Percentiles rank a stretch among this genome's conserved stretches.
Conservation (phyloP, 2,329 filamentous ascomycete species). For the Gaeumannomyces tritici region DNA sequence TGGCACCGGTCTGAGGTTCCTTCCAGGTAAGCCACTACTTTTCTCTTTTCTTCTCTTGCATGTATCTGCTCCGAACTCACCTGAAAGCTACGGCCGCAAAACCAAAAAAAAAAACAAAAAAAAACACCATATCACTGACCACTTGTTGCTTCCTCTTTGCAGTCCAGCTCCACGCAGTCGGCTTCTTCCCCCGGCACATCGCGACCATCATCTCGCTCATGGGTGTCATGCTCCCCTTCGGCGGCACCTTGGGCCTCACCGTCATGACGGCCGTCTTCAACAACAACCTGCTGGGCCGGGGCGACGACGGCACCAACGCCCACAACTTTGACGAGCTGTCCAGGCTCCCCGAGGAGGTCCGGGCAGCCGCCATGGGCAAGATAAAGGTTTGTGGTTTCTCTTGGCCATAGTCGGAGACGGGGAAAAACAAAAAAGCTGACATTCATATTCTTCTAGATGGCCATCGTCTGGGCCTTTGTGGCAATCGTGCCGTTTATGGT, state of each 20-base stretch:
- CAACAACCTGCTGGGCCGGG: constrained; percentile 39
- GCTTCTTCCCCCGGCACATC: constrained; percentile 47
- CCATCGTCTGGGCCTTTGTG: constrained; percentile 58
- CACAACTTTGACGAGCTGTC: constrained; percentile 25
- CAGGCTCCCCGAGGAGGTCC: constrained; percentile 17
- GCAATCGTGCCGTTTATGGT: constrained; percentile 50
- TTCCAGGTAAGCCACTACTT: constrained; percentile 30
- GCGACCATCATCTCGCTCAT: constrained; percentile 50
- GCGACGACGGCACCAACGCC: constrained; percentile 12
- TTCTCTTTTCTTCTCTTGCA: too few species aligned
- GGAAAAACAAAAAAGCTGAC: not conserved
- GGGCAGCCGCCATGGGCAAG: not conserved
- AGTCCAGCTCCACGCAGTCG: constrained; percentile 48
- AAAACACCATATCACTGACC: too few species aligned
- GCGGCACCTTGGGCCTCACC: constrained; percentile 54
- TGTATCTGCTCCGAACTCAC: too few species aligned
- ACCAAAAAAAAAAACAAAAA: too few species aligned
- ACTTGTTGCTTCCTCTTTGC: too few species aligned
- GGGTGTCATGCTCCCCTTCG: constrained; percentile 49
- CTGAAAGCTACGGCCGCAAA: too few species aligned
- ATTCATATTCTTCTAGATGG: constrained; percentile 16
- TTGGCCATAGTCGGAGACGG: not conserved
- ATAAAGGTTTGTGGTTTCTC: not conserved
- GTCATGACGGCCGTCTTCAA: constrained; percentile 63
- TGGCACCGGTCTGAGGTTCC: constrained; percentile 54